A percentile compares a stretch with the other conserved stretches of the same genome.
phyloP scores from a whole-genome alignment of 768 basidiomycete species.

The Mycena kentingensis region DNA sequence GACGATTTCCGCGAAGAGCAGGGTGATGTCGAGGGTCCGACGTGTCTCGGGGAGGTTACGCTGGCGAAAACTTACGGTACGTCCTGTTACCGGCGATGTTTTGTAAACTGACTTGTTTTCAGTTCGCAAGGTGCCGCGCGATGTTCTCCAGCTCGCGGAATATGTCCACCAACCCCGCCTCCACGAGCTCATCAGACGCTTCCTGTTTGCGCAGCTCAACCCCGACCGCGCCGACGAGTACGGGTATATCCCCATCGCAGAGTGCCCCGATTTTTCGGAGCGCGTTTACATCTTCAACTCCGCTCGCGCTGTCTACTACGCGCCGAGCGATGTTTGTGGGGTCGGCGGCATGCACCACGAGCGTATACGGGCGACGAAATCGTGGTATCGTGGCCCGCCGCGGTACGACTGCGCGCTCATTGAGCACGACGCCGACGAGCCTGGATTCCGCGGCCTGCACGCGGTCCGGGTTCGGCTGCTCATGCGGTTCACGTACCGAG shows the following conservation, averaged over 20 bases:
- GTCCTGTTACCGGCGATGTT: background rate
- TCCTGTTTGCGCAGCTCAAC: slow-evolving; percentile 21
- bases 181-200: slow-evolving; percentile 15
- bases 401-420: slow-evolving; percentile 26
- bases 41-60: background rate
- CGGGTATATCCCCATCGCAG: background rate
- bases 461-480: slow-evolving; percentile 23
- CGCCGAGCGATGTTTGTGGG: slow-evolving; percentile 25
- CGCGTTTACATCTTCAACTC: slow-evolving; percentile 23
- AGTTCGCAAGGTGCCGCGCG: slow-evolving; percentile 6
- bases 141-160: background rate
- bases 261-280: slow-evolving; percentile 12
- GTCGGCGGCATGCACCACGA: slow-evolving; percentile 27
- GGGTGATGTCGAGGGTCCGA: slow-evolving; percentile 4
- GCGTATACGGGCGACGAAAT: slow-evolving; percentile 24
- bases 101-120: background rate
- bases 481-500: slow-evolving; percentile 26
- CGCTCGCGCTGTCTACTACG: slow-evolving; percentile 24
- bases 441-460: slow-evolving; percentile 25
- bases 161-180: slow-evolving; percentile 17
- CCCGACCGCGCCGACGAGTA: background rate
- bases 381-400: slow-evolving; percentile 19
- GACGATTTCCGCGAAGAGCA: background rate
- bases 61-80: slow-evolving; percentile 3
- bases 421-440: slow-evolving; percentile 5